phyloP scores from a whole-genome alignment of 1,139 yeast genomes.

The Lodderomyces orthopsilosis region DNA sequence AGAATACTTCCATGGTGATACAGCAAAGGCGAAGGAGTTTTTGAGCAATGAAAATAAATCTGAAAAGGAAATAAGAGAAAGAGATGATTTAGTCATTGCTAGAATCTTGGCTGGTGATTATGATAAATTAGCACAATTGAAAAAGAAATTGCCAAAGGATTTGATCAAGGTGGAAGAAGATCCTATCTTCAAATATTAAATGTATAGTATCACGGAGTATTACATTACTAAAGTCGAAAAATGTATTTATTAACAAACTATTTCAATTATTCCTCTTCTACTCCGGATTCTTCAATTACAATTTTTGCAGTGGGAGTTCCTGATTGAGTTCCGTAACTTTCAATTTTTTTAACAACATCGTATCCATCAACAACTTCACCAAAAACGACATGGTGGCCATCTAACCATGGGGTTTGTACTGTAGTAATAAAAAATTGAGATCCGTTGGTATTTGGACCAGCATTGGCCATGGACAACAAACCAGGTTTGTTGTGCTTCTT shows the following conservation, averaged over 20 bases:
- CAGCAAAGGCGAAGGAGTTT: slow-evolving; percentile 56
- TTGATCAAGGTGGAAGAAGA: slow-evolving; percentile 35
- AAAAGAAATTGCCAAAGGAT: slow-evolving; percentile 48
- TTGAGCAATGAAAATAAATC: slow-evolving; percentile 57
- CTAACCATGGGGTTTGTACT: slow-evolving; percentile 44
- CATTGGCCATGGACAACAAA: slow-evolving; percentile 42
- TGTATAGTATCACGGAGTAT: neutral
- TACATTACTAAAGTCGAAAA: neutral
- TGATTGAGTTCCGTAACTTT: slow-evolving; percentile 29
- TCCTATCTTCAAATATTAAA: slow-evolving; percentile 22
- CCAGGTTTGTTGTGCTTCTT: slow-evolving; percentile 36
- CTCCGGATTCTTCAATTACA: slow-evolving; percentile 40
- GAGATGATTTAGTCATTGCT: slow-evolving; percentile 79
- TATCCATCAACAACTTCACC: slow-evolving; percentile 42
- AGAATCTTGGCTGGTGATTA: slow-evolving; percentile 83
- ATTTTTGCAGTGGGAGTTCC: slow-evolving; percentile 29
- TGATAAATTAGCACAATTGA: slow-evolving; percentile 72
- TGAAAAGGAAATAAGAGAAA: slow-evolving; percentile 57
- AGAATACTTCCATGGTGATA: slow-evolving; percentile 57
- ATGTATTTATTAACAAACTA: neutral
- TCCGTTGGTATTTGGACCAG: slow-evolving; percentile 44
- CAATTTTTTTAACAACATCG: slow-evolving; percentile 39
- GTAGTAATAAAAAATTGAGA: slow-evolving; percentile 44
- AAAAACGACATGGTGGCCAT: slow-evolving; percentile 42
- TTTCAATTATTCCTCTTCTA: slow-evolving; percentile 7